A percentile compares a stretch with the other conserved stretches of the same genome.
phyloP scores from a whole-genome alignment of 495 filamentous ascomycete genomes.

The Talaromyces ruber region DNA sequence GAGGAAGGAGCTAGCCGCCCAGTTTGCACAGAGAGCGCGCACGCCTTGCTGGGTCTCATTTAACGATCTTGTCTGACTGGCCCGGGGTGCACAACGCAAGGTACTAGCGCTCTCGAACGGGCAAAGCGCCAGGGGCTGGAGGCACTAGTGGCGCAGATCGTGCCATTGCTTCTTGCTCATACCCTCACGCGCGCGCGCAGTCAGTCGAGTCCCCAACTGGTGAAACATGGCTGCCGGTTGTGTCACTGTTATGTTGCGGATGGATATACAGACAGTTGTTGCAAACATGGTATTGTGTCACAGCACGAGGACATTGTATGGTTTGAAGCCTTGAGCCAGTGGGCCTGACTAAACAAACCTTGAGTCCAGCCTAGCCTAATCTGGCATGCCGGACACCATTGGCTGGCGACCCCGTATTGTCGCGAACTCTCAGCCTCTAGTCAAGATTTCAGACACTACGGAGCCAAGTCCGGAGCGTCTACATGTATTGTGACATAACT shows the following conservation, averaged over 20 bases:
- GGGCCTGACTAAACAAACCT: not conserved
- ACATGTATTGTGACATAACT: too few relatives aligned
- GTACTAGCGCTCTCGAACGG: not conserved
- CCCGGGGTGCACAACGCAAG: not conserved
- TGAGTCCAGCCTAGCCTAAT: not conserved
- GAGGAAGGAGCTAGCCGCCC: too few relatives aligned
- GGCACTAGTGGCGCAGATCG: slow-evolving; percentile 6
- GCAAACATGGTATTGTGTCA: too few relatives aligned
- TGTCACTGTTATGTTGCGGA: too few relatives aligned
- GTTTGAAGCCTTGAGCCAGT: too few relatives aligned
- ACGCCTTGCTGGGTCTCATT: not conserved
- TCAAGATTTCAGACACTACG: not conserved
- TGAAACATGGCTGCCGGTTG: too few relatives aligned
- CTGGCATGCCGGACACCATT: not conserved
- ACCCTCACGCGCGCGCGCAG: not conserved
- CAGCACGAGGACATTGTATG: not conserved
- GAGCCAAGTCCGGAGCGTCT: too few relatives aligned
- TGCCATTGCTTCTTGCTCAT: not conserved
- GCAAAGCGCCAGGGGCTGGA: slow-evolving; percentile 5
- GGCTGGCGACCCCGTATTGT: not conserved
- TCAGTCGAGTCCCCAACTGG: too few relatives aligned
- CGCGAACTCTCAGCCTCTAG: too few relatives aligned
- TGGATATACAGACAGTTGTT: too few relatives aligned
- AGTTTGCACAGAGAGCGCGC: too few relatives aligned
- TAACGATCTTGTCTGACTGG: not conserved